These are phyloP conservation scores for Ustilago curta DNA, from an alignment of 1,284 basidiomycete genomes.

Conservation along the genomic window DNA sequence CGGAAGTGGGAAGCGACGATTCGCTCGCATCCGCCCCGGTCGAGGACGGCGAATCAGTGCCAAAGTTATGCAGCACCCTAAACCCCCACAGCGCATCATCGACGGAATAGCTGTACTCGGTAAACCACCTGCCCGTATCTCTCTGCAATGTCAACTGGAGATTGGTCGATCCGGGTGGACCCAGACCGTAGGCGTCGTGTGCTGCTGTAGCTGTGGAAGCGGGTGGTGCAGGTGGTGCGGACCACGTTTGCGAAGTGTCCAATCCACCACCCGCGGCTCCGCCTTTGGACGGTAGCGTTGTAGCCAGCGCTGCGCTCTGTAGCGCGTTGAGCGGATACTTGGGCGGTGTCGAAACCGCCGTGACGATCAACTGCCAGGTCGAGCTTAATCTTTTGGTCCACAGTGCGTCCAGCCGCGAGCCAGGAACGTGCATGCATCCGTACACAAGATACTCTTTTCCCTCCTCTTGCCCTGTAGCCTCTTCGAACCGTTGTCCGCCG, in stretches of 20 bases:
- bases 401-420: slow-evolving; percentile 86
- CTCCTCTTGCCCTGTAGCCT: not conserved
- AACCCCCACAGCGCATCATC: slow-evolving; percentile 93
- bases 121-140: slow-evolving; percentile 90
- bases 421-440: slow-evolving; percentile 89
- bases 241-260: not conserved
- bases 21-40: not conserved
- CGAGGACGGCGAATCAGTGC: slow-evolving; percentile 4
- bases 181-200: slow-evolving; percentile 16
- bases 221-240: slow-evolving; percentile 11
- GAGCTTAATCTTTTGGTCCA: slow-evolving; percentile 81
- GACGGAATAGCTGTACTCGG: slow-evolving; percentile 93
- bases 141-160: slow-evolving; percentile 89
- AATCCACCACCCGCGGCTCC: not conserved
- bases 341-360: slow-evolving; percentile 66
- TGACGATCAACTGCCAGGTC: slow-evolving; percentile 70
- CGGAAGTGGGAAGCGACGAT: not conserved
- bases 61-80: slow-evolving; percentile 92
- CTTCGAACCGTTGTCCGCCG: slow-evolving; percentile 15
- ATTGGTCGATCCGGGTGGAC: slow-evolving; percentile 62
- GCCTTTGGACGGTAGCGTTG: slow-evolving; percentile 4
- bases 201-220: slow-evolving; percentile 20
- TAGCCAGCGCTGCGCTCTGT: slow-evolving; percentile 12
- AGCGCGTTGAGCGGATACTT: slow-evolving; percentile 52
- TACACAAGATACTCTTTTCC: slow-evolving; percentile 86